phyloP scores from a whole-genome alignment of 2,329 filamentous ascomycete genomes.

The Diplodia corticola region DNA sequence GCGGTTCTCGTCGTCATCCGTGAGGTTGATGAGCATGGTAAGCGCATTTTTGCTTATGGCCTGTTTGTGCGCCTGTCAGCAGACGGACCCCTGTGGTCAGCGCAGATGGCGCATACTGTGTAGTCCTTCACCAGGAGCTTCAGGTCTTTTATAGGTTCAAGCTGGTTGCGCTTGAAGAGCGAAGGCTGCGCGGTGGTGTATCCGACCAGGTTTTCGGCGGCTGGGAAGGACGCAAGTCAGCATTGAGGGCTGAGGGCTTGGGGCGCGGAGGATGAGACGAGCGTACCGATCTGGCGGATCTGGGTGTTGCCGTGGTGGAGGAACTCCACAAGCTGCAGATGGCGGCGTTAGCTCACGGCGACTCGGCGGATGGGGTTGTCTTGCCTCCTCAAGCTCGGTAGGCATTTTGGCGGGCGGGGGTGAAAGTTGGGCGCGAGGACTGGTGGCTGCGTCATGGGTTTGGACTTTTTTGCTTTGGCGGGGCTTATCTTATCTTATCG shows the following conservation, averaged over 20 bases:
- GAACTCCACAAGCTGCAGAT: conserved; percentile 78
- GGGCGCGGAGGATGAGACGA: conserved; percentile 15
- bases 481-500: conserved; percentile 22
- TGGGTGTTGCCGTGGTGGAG: conserved; percentile 89
- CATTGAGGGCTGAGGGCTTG: conserved; percentile 28
- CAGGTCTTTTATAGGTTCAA: conserved; percentile 80
- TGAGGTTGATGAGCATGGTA: conserved; percentile 85
- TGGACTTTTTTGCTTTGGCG: conserved; percentile 11
- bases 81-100: neutral
- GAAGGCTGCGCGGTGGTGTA: conserved; percentile 74
- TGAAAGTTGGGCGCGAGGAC: neutral
- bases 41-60: conserved; percentile 91
- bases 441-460: conserved; percentile 22
- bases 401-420: conserved; percentile 40
- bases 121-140: conserved; percentile 87
- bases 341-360: neutral
- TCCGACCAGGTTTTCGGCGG: conserved; percentile 81
- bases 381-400: conserved; percentile 53
- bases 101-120: conserved; percentile 52
- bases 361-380: neutral
- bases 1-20: conserved; percentile 74
- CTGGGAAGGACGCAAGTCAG: conserved; percentile 44
- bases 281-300: conserved; percentile 74
- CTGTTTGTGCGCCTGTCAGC: conserved; percentile 44
- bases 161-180: conserved; percentile 79